A percentile compares a stretch with the other conserved stretches of the same genome.
Evolutionary conservation across 257 asterid genomes (phyloP).

Genomic region (Datura wrightii): DNA sequence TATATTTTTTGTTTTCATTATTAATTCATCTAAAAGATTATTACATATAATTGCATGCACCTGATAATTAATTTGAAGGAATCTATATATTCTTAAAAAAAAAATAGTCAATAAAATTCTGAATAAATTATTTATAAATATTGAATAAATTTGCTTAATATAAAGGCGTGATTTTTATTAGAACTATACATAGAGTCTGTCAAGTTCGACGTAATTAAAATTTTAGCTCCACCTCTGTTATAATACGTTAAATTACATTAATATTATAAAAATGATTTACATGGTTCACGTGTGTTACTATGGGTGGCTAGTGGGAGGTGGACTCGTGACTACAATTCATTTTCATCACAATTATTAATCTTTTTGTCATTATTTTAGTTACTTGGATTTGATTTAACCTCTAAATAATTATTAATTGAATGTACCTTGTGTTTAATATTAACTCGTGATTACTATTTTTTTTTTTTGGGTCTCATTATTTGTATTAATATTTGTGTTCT

Average conservation of each 20-base stretch:
- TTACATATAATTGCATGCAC: background rate
- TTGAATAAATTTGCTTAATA: too few species aligned
- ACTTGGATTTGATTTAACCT: slow-evolving; percentile 18
- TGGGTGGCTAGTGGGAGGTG: background rate
- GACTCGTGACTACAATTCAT: slow-evolving; percentile 17
- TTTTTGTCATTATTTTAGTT: background rate
- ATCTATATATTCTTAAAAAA: background rate
- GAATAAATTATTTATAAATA: too few species aligned
- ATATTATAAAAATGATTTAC: slow-evolving; percentile 7
- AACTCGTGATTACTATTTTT: background rate
- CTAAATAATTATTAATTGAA: background rate
- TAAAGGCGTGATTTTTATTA: background rate
- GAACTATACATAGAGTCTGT: too few species aligned
- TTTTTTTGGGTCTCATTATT: background rate
- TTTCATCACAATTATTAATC: background rate
- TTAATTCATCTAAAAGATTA: too few species aligned
- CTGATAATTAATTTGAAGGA: background rate
- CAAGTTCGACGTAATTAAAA: background rate
- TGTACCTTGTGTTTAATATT: background rate
- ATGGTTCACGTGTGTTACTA: slow-evolving; percentile 6
- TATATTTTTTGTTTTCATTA: too few species aligned
- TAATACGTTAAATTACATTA: too few species aligned
- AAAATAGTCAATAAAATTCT: too few species aligned
- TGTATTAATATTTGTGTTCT: background rate
- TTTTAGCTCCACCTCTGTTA: background rate